These are phyloP conservation scores for Tetraselmis striata DNA, from an alignment of 139 green algal genomes.

Conservation along the genomic window DNA sequence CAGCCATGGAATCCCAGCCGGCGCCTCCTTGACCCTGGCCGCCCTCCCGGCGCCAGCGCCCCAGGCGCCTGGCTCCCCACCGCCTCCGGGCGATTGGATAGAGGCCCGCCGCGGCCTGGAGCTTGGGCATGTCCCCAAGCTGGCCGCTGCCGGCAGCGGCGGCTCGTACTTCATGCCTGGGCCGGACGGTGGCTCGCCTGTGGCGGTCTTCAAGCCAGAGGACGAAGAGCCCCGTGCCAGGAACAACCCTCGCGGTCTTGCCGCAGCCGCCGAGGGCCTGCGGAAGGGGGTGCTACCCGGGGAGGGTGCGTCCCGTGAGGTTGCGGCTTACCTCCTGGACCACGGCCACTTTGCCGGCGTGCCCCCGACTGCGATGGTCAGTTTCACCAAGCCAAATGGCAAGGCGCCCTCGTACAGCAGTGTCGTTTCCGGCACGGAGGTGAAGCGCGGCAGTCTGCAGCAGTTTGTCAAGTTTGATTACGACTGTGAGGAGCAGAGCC, in stretches of 20 bases:
- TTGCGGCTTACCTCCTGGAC: conserved; percentile 58
- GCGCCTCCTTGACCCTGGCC: conserved; percentile 6
- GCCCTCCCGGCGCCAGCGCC: conserved; percentile 8
- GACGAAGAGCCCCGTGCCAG: conserved; percentile 73
- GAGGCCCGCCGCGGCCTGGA: conserved; percentile 27
- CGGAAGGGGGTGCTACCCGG: conserved; percentile 35
- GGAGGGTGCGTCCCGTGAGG: conserved; percentile 55
- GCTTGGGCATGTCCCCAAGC: conserved; percentile 33
- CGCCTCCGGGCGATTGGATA: conserved; percentile 11
- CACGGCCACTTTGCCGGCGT: conserved; percentile 48
- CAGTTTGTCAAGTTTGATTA: conserved; percentile 41
- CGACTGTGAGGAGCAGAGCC: conserved; percentile 59
- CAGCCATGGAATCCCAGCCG: conserved; percentile 20
- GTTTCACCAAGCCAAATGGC: conserved; percentile 6
- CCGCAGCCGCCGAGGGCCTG: conserved; percentile 19
- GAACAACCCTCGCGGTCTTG: conserved; percentile 67
- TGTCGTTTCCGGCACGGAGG: neutral
- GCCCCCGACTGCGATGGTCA: conserved; percentile 53
- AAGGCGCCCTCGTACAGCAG: neutral
- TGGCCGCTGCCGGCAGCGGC: conserved; percentile 52
- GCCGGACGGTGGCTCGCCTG: conserved; percentile 18
- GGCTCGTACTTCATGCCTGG: conserved; percentile 40
- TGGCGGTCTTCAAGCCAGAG: conserved; percentile 80
- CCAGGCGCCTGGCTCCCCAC: neutral
- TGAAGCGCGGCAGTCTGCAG: conserved; percentile 59